Conservation (phyloP, 306 rosid genomes). For the Luffa aegyptiaca region DNA sequence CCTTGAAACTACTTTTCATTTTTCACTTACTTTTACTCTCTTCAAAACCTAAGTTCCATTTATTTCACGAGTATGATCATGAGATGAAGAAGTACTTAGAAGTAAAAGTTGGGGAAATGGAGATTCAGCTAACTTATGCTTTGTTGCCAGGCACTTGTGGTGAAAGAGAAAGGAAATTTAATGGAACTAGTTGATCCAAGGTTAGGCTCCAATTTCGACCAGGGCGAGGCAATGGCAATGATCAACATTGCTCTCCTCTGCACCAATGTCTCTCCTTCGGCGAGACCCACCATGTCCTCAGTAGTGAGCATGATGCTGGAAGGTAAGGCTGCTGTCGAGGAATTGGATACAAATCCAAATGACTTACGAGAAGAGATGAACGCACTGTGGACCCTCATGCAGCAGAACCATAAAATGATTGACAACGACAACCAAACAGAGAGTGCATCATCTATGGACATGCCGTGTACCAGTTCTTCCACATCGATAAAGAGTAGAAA, state of each 20-base stretch:
- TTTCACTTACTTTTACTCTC: too few relatives aligned
- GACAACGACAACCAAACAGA: neutral
- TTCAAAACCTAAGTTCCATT: too few relatives aligned
- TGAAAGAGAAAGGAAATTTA: slow-evolving; percentile 19
- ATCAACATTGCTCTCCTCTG: slow-evolving; percentile 33
- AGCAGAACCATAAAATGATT: neutral
- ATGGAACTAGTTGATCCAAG: slow-evolving; percentile 31
- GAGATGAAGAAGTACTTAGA: too few relatives aligned
- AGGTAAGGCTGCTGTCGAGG: slow-evolving; percentile 11
- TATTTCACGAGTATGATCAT: too few relatives aligned
- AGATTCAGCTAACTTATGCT: too few relatives aligned
- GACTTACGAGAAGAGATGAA: neutral
- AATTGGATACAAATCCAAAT: neutral
- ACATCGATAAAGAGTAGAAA: neutral
- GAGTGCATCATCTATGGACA: slow-evolving; percentile 1
- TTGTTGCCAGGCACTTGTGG: slow-evolving; percentile 21
- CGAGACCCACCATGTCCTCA: slow-evolving; percentile 31
- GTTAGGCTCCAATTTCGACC: slow-evolving; percentile 19
- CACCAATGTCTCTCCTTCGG: slow-evolving; percentile 15
- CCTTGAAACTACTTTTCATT: too few relatives aligned
- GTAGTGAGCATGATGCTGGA: slow-evolving; percentile 23
- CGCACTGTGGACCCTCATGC: slow-evolving; percentile 2
- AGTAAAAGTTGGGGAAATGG: too few relatives aligned
- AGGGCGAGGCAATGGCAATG: slow-evolving; percentile 21
- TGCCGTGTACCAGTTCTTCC: slow-evolving; percentile 11